phyloP scores from a whole-genome alignment of 2,329 filamentous ascomycete species.

The Fusarium sarcochroum region DNA sequence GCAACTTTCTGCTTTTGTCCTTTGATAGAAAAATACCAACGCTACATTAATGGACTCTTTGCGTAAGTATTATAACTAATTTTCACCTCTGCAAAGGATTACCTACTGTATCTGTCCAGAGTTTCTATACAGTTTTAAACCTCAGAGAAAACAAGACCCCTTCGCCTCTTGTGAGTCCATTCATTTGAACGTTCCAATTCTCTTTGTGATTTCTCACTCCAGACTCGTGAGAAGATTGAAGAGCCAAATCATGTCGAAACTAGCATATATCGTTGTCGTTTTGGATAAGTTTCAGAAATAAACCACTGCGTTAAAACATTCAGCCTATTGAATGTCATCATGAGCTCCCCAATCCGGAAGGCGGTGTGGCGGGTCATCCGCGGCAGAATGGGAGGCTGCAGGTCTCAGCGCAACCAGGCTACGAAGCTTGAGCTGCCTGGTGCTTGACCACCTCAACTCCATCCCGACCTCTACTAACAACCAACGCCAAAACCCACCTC shows the following conservation, averaged over 20 bases:
- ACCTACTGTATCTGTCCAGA: neutral
- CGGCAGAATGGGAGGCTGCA: slow-evolving; percentile 36
- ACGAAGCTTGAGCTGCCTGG: slow-evolving; percentile 58
- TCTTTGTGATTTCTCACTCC: too few relatives aligned
- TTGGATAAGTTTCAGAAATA: neutral
- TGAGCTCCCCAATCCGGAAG: slow-evolving; percentile 36
- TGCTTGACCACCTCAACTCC: slow-evolving; percentile 43
- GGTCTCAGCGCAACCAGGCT: slow-evolving; percentile 46
- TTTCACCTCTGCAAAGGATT: neutral
- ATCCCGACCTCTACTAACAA: slow-evolving; percentile 37
- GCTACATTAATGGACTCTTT: neutral
- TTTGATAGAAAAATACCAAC: neutral
- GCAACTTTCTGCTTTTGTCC: neutral
- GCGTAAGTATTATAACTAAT: neutral
- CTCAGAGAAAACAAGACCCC: neutral
- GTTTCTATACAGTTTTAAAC: neutral
- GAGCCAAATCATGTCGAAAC: too few relatives aligned
- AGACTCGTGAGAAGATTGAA: too few relatives aligned
- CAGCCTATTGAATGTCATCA: slow-evolving; percentile 20
- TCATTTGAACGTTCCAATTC: too few relatives aligned
- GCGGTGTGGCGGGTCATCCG: slow-evolving; percentile 47
- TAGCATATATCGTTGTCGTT: neutral
- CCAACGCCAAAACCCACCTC: slow-evolving; percentile 40
- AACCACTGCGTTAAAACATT: neutral
- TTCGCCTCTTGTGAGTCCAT: neutral